Conservation (phyloP, 73 alveolate species). For the Paraurostyla sp. region DNA sequence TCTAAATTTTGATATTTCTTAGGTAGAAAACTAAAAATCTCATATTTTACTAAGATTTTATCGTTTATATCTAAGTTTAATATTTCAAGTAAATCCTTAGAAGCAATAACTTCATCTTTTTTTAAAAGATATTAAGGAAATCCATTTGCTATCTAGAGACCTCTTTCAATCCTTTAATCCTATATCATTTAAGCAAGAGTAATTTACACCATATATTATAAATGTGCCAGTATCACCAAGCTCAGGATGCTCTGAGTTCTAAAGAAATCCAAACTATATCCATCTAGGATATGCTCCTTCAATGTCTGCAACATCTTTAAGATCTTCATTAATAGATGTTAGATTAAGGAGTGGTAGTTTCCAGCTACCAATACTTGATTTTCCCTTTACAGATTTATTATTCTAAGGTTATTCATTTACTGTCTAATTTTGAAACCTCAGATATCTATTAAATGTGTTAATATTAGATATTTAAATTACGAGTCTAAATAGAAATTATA, state of each 20-base stretch:
- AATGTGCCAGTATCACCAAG: slow-evolving; percentile 45
- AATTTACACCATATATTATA: slow-evolving; percentile 34
- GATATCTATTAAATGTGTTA: too few relatives aligned
- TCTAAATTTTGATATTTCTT: neutral
- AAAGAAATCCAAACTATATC: slow-evolving; percentile 12
- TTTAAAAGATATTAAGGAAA: slow-evolving; percentile 9
- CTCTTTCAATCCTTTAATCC: slow-evolving; percentile 40
- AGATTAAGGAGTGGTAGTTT: slow-evolving; percentile 2
- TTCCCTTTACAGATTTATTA: neutral
- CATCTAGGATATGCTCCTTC: slow-evolving; percentile 46
- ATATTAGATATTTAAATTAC: too few relatives aligned
- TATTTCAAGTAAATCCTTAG: slow-evolving; percentile 32
- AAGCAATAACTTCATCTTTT: slow-evolving; percentile 41
- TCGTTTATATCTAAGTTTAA: slow-evolving; percentile 17
- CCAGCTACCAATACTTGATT: neutral
- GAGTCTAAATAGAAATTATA: neutral
- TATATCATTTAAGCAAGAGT: neutral
- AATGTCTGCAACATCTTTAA: slow-evolving; percentile 2
- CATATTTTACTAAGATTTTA: slow-evolving; percentile 28
- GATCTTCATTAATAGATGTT: neutral
- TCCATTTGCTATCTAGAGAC: slow-evolving; percentile 31
- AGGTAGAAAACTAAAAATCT: slow-evolving; percentile 23
- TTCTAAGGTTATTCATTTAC: neutral
- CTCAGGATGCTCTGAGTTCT: neutral
- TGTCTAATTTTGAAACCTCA: too few relatives aligned